Percentiles rank a stretch among this genome's conserved stretches.
Evolutionary conservation across 1,284 basidiomycete genomes (phyloP).

Genomic region (Exobasidium rhododendri): DNA sequence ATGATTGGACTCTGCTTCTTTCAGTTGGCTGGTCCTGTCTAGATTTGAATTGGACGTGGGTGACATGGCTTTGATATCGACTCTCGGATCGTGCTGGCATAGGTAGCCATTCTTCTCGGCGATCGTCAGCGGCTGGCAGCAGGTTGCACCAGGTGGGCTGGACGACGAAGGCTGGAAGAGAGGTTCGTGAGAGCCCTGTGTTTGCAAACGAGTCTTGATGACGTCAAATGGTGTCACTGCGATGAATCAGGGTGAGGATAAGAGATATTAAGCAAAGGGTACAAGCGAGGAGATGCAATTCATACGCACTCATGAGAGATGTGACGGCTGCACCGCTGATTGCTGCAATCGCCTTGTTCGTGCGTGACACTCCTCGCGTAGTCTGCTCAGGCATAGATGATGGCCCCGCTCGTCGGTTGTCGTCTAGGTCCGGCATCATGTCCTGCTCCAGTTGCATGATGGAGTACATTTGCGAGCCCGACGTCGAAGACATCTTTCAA

Average conservation of each 20-base stretch:
- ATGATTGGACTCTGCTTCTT: background rate
- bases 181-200: slow-evolving; percentile 59
- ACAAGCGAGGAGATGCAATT: slow-evolving; percentile 6
- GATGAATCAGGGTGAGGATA: background rate
- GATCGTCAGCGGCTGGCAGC: slow-evolving; percentile 44
- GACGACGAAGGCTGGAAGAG: slow-evolving; percentile 31
- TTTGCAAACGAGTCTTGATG: slow-evolving; percentile 86
- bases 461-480: background rate
- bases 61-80: slow-evolving; percentile 2
- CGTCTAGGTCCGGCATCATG: background rate
- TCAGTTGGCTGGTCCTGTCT: background rate
- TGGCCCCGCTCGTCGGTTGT: background rate
- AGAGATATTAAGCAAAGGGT: background rate
- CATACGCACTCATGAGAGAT: slow-evolving; percentile 70
- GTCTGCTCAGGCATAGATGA: background rate
- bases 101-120: background rate
- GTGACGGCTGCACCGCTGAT: slow-evolving; percentile 76
- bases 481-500: background rate
- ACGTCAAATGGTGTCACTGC: slow-evolving; percentile 93
- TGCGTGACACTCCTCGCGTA: slow-evolving; percentile 1
- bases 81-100: slow-evolving; percentile 8
- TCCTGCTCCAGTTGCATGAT: background rate
- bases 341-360: slow-evolving; percentile 70
- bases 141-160: slow-evolving; percentile 25
- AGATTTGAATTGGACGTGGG: background rate